Evolutionary conservation across 345 rosid species (phyloP).

Genomic region (Citrus hindsii): DNA sequence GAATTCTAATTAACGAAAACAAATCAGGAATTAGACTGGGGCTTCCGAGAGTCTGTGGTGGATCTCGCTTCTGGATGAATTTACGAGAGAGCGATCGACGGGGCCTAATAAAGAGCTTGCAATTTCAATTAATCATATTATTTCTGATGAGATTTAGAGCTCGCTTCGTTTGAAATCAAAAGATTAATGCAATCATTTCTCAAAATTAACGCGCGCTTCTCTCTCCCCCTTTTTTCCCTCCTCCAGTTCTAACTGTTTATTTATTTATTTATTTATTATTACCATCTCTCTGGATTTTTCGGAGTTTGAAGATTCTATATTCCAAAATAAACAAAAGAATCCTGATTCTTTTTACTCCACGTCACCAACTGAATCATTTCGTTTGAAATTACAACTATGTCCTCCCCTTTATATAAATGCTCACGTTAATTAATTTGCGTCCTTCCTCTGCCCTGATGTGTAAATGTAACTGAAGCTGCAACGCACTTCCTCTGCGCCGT

Average conservation of each 20-base stretch:
- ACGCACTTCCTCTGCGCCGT: neutral
- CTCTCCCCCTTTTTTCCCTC: conserved; percentile 1
- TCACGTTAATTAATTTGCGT: no score
- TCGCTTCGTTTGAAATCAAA: neutral
- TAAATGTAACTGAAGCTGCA: no score
- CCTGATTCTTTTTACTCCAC: neutral
- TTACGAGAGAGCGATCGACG: neutral
- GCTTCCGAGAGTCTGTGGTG: neutral
- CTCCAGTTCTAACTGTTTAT: neutral
- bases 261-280: neutral
- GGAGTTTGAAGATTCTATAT: neutral
- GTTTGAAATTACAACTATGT: no score
- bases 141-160: neutral
- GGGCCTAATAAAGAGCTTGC: neutral
- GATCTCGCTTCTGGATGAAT: neutral
- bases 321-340: no score
- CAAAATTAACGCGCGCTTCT: neutral
- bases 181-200: neutral
- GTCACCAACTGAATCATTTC: conserved; percentile 5
- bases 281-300: no score
- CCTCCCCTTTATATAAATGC: no score
- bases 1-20: neutral
- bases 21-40: neutral
- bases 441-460: no score
- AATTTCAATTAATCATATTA: neutral